Percentiles rank a stretch among this genome's conserved stretches.
Evolutionary conservation across 164 flowering plant genomes (phyloP).

Genomic region (Malania oleifera): DNA sequence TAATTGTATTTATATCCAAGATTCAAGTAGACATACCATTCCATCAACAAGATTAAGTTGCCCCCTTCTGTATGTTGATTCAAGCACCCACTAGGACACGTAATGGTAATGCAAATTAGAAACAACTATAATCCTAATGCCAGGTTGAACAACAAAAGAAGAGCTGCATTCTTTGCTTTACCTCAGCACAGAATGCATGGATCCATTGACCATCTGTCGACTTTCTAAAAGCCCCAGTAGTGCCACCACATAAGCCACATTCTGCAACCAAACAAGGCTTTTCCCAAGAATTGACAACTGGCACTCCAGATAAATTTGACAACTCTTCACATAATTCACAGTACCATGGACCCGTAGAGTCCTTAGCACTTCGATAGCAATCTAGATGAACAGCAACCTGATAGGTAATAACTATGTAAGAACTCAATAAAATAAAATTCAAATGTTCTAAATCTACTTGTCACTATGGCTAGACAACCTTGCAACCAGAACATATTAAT

Average conservation of each 20-base stretch:
- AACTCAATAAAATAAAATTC: background rate
- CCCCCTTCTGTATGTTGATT: constrained; percentile 76
- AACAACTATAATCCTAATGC: background rate
- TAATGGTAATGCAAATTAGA: constrained; percentile 3
- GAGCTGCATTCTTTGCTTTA: constrained; percentile 10
- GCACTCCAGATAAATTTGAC: constrained; percentile 40
- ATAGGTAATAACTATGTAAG: constrained; percentile 4
- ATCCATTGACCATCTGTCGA: constrained; percentile 80
- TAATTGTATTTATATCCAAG: background rate
- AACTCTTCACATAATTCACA: constrained; percentile 85
- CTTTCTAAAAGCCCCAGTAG: constrained; percentile 88
- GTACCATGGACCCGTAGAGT: constrained; percentile 76
- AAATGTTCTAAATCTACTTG: background rate
- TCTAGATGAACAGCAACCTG: constrained; percentile 93
- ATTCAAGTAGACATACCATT: constrained; percentile 56
- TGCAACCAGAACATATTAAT: constrained; percentile 81
- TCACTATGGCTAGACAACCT: constrained; percentile 42
- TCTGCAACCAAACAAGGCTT: constrained; percentile 45
- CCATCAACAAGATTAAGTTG: constrained; percentile 76
- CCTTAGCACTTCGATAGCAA: constrained; percentile 73
- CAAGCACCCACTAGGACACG: constrained; percentile 75
- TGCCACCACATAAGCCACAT: constrained; percentile 83
- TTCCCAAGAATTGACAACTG: constrained; percentile 39
- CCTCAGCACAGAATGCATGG: constrained; percentile 99
- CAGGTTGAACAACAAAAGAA: background rate